These are phyloP conservation scores for Hibiscus trionum DNA, from an alignment of 345 rosid species.

Conservation along the genomic window DNA sequence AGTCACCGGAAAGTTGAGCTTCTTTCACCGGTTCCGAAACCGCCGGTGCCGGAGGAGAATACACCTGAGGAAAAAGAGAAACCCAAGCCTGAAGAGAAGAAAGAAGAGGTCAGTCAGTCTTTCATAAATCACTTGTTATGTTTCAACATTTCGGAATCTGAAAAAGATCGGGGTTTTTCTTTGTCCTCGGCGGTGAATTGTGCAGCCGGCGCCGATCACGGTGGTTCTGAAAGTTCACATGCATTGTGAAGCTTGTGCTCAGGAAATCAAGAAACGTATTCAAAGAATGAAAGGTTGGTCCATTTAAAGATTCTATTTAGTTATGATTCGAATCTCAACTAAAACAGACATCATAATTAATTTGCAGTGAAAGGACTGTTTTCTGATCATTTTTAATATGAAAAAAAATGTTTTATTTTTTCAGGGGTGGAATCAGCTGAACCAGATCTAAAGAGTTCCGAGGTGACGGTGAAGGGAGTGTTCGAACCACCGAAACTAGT, in stretches of 20 bases:
- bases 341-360: no score
- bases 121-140: not conserved
- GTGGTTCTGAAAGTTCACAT: conserved; percentile 76
- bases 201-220: conserved; percentile 54
- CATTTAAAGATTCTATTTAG: not conserved
- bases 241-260: conserved; percentile 97
- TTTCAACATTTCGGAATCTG: not conserved
- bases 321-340: not conserved
- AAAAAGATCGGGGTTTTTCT: not conserved
- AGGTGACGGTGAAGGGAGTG: conserved; percentile 84
- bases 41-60: conserved; percentile 50
- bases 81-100: conserved; percentile 56
- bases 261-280: conserved; percentile 80
- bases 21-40: conserved; percentile 77
- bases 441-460: conserved; percentile 77
- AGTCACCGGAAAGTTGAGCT: conserved; percentile 81
- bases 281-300: conserved; percentile 69
- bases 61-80: conserved; percentile 44
- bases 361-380: no score
- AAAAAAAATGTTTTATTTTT: not conserved
- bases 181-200: not conserved
- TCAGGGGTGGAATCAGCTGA: conserved; percentile 94
- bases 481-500: conserved; percentile 66
- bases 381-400: no score
- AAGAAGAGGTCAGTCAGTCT: conserved; percentile 51